Base-by-base conservation (phyloP, 2,329 filamentous ascomycete genomes). In the Xylariomycetidae sp. region DNA sequence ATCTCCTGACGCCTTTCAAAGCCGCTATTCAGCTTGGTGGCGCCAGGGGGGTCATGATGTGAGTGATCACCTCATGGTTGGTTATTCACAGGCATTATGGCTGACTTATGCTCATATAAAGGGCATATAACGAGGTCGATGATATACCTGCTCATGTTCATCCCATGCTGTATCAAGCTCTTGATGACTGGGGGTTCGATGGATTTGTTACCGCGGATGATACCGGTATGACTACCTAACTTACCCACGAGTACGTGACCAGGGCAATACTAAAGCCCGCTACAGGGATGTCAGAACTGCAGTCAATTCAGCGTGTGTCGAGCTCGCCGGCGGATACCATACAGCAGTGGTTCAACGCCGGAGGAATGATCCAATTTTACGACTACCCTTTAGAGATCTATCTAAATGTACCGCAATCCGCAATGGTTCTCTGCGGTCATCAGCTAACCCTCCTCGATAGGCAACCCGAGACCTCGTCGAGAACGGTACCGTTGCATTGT, bases 351-450 rank as follows among this genome's bases (percentile, higher is more conserved):
- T 63, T 63, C 32, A 63, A 63, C 32, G 61, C 60, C 4, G 64
- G 64, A 20, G 60, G 62, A 1, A 67, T 67, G 61, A 47, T 65
- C 2, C 64, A 66, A 31, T 67, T 60, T 36, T 67, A 67, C 29
- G 63, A 67, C 38, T 66, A 62, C 37, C 54, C 61, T 3, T 37
- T 67, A 10, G 55, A 60, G 9, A 45, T 50, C 6, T 63, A 59
- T 25, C 46, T 65, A 17, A 57, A 63, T 27, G 52, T 56, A 61
- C 23, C 43, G 46, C n/a, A n/a, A n/a, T n/a, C 17, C 37, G 14
- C 4, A 10, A 7, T 18, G 3, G 4, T 8, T 19, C 10, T 17
- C 4, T 9, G 5, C n/a, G 35, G 19, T n/a, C 15, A 10, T 12
- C 6, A 14, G 13, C 10, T 17, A 6, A 6, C 31, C 25, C 29